phyloP scores from a whole-genome alignment of 257 asterid genomes.

The Plantago elongata region DNA sequence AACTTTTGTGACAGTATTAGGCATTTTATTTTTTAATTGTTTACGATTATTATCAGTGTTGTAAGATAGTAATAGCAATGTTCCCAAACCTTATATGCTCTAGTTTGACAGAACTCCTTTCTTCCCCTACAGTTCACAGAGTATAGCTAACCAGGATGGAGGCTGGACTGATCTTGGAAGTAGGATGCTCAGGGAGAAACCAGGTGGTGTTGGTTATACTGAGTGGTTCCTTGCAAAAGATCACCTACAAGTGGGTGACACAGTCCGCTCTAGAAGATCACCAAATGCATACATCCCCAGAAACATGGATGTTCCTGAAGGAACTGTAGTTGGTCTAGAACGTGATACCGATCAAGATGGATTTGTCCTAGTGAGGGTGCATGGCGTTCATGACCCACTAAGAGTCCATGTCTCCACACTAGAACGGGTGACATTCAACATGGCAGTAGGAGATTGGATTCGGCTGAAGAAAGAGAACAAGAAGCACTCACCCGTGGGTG shows the following conservation, averaged over 20 bases:
- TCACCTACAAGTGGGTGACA: slow-evolving; percentile 71
- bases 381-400: slow-evolving; percentile 69
- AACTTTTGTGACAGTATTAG: not conserved
- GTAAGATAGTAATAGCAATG: no score
- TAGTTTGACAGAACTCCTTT: not conserved
- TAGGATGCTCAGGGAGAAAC: slow-evolving; percentile 43
- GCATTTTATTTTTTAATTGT: not conserved
- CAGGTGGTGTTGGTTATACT: slow-evolving; percentile 46
- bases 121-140: slow-evolving; percentile 50
- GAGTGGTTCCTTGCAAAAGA: slow-evolving; percentile 87
- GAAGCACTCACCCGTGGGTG: slow-evolving; percentile 66
- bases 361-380: slow-evolving; percentile 74
- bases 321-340: slow-evolving; percentile 72
- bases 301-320: slow-evolving; percentile 73
- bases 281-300: slow-evolving; percentile 55
- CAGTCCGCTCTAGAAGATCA: slow-evolving; percentile 76
- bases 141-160: slow-evolving; percentile 45
- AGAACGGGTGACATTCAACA: slow-evolving; percentile 74
- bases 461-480: slow-evolving; percentile 55
- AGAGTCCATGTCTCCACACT: slow-evolving; percentile 55
- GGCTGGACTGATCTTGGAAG: slow-evolving; percentile 47
- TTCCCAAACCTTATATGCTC: not conserved
- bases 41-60: no score
- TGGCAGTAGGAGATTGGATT: slow-evolving; percentile 89
- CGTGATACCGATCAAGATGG: slow-evolving; percentile 59